Base-by-base conservation (phyloP, 805 yeast genomes). In the Myxozyma vanderwaltii region DNA sequence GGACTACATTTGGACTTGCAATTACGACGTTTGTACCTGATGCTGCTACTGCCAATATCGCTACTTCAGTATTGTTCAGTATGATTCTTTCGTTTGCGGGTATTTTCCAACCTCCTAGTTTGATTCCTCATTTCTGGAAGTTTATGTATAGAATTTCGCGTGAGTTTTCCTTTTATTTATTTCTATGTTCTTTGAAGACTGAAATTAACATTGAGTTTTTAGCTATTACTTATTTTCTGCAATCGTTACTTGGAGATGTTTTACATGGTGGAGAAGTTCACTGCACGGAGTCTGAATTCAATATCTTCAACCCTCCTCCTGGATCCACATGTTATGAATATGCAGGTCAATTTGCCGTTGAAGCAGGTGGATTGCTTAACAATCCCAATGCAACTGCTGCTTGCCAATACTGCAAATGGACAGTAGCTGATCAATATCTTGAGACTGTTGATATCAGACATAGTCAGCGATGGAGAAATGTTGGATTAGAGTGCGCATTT, bases 41-140 rank as follows among this genome's bases (percentile, higher is more conserved):
- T 70, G 79, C 86, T 49, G 84, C 86, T 49, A 78, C 89, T 24
- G 90, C 90, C 15, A 81, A 83, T 49, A 84, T 84, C 54, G 72
- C 86, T 47, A 74, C 80, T 54, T 79, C 86, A 45, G 72, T 86
- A 64, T 72, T 82, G 61, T 80, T 82, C 70, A 75, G 86, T 36
- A 80, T 86, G 70, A 72, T 81, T 67, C 78, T 86, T 57, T 75
- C 85, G 23, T 87, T 88, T 75, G 79, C 88, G 71, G 90, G 91
- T 75, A 86, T 86, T 57, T 76, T 85, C 59, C 89, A 85, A 68
- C 82, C 84, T 17, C 74, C 74, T 21, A 8, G 15, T 24, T 73
- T 77, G 54, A 80, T 88, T 85, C 94, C 95, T 12, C 84, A 88
- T 0, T 89, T 89, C 77, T 89, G 95, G 95, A 83, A 81, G 48